These are phyloP conservation scores for Elsinoe ampelina DNA, from an alignment of 2,329 filamentous ascomycete species.

Conservation along the genomic window DNA sequence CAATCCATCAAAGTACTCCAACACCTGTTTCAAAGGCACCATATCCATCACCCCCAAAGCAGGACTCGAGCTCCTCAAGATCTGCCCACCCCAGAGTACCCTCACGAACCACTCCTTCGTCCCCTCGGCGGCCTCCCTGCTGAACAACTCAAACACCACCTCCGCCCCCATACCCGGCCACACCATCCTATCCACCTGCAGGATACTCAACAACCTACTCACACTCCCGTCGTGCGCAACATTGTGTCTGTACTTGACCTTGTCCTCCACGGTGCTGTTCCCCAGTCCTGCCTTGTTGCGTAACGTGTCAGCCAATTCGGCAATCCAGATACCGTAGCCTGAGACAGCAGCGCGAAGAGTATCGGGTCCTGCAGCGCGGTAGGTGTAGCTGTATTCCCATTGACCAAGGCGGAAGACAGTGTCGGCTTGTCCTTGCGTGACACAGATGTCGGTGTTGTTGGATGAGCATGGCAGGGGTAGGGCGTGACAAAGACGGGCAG, in stretches of 20 bases:
- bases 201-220: constrained; percentile 55
- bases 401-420: constrained; percentile 66
- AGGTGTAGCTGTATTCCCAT: constrained; percentile 73
- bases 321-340: constrained; percentile 63
- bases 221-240: constrained; percentile 72
- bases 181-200: constrained; percentile 68
- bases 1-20: constrained; percentile 63
- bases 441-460: constrained; percentile 45
- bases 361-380: constrained; percentile 52
- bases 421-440: constrained; percentile 55
- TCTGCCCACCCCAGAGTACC: constrained; percentile 61
- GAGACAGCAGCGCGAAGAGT: constrained; percentile 54
- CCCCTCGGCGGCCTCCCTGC: constrained; percentile 27
- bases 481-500: constrained; percentile 64
- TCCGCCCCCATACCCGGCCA: constrained; percentile 80
- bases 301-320: constrained; percentile 59
- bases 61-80: constrained; percentile 59
- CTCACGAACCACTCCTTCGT: constrained; percentile 46
- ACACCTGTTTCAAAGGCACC: constrained; percentile 54
- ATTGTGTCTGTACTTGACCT: constrained; percentile 59
- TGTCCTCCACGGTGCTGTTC: constrained; percentile 15
- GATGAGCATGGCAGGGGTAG: constrained; percentile 61
- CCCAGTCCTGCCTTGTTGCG: constrained; percentile 27
- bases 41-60: constrained; percentile 60
- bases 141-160: constrained; percentile 63